Evolutionary conservation across 2,329 filamentous ascomycete species (phyloP).

Genomic region (Tolypocladium album): DNA sequence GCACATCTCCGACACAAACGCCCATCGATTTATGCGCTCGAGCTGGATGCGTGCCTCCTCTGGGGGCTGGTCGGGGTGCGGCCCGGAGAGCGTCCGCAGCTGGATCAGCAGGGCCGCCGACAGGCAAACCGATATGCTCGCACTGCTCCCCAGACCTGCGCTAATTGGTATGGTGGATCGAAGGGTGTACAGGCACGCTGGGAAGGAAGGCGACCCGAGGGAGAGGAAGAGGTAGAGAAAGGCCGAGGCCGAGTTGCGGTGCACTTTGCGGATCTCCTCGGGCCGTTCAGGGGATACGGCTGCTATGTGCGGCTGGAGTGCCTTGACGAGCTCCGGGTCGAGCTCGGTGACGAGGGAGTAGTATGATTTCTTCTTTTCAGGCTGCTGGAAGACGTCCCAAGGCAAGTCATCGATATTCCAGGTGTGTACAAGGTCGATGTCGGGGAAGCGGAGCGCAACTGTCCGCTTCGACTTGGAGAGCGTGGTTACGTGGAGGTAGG

Average conservation of each 20-base stretch:
- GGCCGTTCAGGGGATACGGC: constrained; percentile 56
- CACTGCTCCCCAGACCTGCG: constrained; percentile 84
- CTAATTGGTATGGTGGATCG: constrained; percentile 90
- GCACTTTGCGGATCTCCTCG: constrained; percentile 69
- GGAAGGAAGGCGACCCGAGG: constrained; percentile 67
- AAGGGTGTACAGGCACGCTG: constrained; percentile 78
- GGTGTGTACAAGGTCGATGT: constrained; percentile 79
- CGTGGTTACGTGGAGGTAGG: constrained; percentile 91
- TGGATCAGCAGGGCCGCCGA: constrained; percentile 77
- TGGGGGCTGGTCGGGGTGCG: constrained; percentile 80
- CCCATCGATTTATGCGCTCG: constrained; percentile 95
- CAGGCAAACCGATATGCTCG: constrained; percentile 86
- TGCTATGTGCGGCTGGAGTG: constrained; percentile 69
- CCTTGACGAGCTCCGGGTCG: constrained; percentile 70
- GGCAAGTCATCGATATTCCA: constrained; percentile 92
- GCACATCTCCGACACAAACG: constrained; percentile 92
- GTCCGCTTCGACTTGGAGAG: constrained; percentile 86
- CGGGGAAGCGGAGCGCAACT: constrained; percentile 79
- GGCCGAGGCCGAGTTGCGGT: constrained; percentile 67
- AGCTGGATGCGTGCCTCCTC: constrained; percentile 84
- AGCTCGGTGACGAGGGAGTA: constrained; percentile 80
- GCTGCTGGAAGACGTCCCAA: constrained; percentile 70
- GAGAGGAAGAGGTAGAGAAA: constrained; percentile 93
- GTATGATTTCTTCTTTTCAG: constrained; percentile 87
- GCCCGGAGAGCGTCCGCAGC: constrained; percentile 76